Evolutionary conservation across 495 filamentous ascomycete genomes (phyloP).

Genomic region (Penicillium verhagenii): DNA sequence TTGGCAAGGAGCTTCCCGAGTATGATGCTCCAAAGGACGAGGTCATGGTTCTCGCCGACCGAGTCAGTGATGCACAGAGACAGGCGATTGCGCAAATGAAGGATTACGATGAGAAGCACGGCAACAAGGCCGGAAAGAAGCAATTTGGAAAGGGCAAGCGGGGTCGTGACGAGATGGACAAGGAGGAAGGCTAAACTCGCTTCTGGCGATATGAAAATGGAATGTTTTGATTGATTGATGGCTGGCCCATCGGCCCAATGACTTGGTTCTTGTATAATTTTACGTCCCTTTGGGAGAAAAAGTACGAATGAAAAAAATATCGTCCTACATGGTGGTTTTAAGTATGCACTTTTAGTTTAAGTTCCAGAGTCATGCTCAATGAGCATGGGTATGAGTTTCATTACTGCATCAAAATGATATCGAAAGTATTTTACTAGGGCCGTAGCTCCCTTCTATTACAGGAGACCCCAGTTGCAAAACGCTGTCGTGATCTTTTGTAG

Average conservation of each 20-base stretch:
- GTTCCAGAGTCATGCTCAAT: background rate
- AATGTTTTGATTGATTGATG: conserved; percentile 1
- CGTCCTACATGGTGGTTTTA: background rate
- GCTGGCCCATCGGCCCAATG: conserved; percentile 15
- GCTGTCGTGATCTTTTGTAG: conserved; percentile 10
- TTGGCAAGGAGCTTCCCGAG: conserved; percentile 72
- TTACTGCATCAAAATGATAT: conserved; percentile 17
- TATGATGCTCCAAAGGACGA: conserved; percentile 74
- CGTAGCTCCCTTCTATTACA: background rate
- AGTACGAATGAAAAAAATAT: conserved; percentile 5
- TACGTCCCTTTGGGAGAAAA: background rate
- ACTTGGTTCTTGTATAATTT: conserved; percentile 6
- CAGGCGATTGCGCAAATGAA: conserved; percentile 82
- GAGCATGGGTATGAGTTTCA: conserved; percentile 5
- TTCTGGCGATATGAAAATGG: background rate
- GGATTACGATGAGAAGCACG: conserved; percentile 72
- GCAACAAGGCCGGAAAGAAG: conserved; percentile 58
- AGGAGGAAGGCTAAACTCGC: conserved; percentile 58
- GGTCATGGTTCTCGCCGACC: conserved; percentile 76
- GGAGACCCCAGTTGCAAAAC: background rate
- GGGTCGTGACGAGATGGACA: conserved; percentile 76
- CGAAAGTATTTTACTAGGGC: conserved; percentile 10
- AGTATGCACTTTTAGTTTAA: background rate
- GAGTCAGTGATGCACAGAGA: conserved; percentile 82
- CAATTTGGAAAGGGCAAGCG: conserved; percentile 57